Percentiles rank a stretch among this genome's conserved stretches.
Conservation (phyloP, 345 rosid species). For the Anastatica hierochuntica region DNA sequence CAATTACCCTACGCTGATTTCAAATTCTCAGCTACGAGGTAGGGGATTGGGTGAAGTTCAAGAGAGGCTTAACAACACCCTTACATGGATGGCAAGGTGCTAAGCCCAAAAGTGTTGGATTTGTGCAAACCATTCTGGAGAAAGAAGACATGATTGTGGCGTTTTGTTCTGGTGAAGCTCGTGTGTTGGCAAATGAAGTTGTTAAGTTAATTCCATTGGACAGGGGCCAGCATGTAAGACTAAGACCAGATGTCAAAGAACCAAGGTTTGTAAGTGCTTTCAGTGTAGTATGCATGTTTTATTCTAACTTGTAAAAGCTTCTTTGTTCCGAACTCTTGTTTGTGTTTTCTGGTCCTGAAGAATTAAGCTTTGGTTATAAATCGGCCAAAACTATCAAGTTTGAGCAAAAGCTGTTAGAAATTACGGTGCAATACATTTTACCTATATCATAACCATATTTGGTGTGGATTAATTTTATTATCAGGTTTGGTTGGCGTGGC, state of each 20-base stretch:
- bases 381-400: constrained; percentile 1
- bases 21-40: constrained; percentile 56
- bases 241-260: constrained; percentile 63
- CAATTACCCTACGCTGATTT: not conserved
- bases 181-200: constrained; percentile 73
- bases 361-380: not conserved
- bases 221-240: constrained; percentile 90
- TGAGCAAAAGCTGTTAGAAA: constrained; percentile 10
- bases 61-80: constrained; percentile 61
- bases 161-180: constrained; percentile 87
- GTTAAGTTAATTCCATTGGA: constrained; percentile 84
- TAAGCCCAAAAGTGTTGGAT: constrained; percentile 78
- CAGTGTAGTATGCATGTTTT: not conserved
- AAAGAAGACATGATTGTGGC: constrained; percentile 65
- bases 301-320: not conserved
- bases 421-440: not conserved
- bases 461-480: constrained; percentile 20
- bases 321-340: not conserved
- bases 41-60: constrained; percentile 97
- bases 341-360: not conserved
- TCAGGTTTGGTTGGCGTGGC: constrained; percentile 92
- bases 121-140: constrained; percentile 77
- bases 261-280: constrained; percentile 59
- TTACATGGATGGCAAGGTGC: constrained; percentile 95
- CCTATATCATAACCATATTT: constrained; percentile 9